Conservation (phyloP, 495 filamentous ascomycete species). For the Oleoguttula mirabilis region DNA sequence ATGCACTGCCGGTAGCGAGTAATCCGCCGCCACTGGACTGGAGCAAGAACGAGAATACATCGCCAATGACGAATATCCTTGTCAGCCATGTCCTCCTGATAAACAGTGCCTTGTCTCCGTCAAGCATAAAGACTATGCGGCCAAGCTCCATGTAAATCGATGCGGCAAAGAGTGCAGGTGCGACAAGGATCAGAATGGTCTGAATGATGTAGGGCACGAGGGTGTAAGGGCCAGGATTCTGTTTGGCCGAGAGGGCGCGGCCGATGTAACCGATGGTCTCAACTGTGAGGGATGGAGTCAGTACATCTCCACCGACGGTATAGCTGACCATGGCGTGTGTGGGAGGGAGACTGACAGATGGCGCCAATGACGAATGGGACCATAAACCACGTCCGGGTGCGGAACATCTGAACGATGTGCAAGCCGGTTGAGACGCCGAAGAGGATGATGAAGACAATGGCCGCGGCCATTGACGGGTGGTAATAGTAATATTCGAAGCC, state of each 20-base stretch:
- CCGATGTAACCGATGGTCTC: constrained; percentile 38
- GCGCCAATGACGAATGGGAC: constrained; percentile 45
- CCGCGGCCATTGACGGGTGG: constrained; percentile 37
- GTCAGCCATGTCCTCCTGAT: constrained; percentile 18
- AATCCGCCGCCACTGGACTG: constrained; percentile 19
- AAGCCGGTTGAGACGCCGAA: constrained; percentile 34
- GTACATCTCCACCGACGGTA: neutral
- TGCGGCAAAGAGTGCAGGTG: constrained; percentile 20
- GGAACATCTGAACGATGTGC: constrained; percentile 37
- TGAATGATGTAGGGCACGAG: constrained; percentile 29
- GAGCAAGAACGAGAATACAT: constrained; percentile 18
- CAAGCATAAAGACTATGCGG: constrained; percentile 11
- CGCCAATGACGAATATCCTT: constrained; percentile 16
- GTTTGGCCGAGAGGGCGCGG: constrained; percentile 23
- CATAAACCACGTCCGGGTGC: constrained; percentile 41
- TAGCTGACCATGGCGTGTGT: neutral
- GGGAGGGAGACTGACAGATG: constrained; percentile 32
- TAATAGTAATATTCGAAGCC: constrained; percentile 36
- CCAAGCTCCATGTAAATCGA: constrained; percentile 21
- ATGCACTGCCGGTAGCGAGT: constrained; percentile 2
- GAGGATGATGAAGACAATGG: constrained; percentile 39
- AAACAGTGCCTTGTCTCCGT: constrained; percentile 17
- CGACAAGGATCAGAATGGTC: constrained; percentile 19
- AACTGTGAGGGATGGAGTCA: too few relatives aligned
- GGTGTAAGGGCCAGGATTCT: constrained; percentile 9